phyloP scores from a whole-genome alignment of 179 eudicot genomes.

The Actinidia arguta region DNA sequence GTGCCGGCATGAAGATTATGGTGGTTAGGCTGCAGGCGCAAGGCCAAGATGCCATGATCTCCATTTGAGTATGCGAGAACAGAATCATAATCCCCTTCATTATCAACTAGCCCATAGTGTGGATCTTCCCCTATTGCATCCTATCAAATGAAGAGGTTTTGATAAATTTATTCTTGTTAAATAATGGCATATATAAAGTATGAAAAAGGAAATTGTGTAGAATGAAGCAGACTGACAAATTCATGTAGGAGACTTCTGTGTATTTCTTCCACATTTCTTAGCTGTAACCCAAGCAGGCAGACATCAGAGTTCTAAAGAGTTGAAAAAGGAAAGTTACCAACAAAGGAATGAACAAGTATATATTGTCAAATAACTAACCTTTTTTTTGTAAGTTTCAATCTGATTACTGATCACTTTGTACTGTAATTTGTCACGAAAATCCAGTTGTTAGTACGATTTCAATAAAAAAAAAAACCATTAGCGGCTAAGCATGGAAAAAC shows the following conservation, averaged over 20 bases:
- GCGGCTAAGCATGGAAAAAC: neutral
- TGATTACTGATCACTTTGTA: constrained; percentile 47
- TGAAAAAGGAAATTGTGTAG: neutral
- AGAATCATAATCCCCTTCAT: constrained; percentile 60
- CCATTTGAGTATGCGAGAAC: constrained; percentile 44
- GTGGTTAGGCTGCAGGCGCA: constrained; percentile 47
- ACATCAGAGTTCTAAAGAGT: neutral
- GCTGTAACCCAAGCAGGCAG: constrained; percentile 36
- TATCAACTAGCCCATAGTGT: constrained; percentile 68
- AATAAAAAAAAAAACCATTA: neutral
- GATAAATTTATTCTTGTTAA: neutral
- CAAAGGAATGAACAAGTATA: neutral
- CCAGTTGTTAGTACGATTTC: neutral
- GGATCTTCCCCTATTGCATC: constrained; percentile 66
- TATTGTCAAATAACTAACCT: constrained; percentile 45
- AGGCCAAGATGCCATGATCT: constrained; percentile 38
- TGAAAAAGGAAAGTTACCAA: neutral
- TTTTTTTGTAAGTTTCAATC: constrained; percentile 69
- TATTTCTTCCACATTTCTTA: constrained; percentile 59
- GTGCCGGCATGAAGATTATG: constrained; percentile 46
- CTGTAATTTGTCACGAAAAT: constrained; percentile 33
- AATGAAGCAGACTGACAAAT: constrained; percentile 49
- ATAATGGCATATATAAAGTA: neutral
- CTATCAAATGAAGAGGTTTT: constrained; percentile 30
- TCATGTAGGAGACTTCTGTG: constrained; percentile 60